Evolutionary conservation across 148 eudicot genomes (phyloP).

Genomic region (Dysphania ambrosioides): DNA sequence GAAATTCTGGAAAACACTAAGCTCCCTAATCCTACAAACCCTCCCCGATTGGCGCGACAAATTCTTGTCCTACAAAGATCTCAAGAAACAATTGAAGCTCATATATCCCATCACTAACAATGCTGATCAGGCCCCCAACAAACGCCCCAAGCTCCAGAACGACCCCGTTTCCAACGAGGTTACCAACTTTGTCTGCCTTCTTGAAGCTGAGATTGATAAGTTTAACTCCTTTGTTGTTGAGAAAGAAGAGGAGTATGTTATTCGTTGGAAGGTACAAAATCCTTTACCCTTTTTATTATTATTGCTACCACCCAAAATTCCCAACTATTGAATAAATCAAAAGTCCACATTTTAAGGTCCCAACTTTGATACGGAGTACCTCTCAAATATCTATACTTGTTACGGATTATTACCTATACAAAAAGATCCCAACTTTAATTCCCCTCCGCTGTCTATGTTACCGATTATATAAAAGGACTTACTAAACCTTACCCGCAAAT

Average conservation of each 20-base stretch:
- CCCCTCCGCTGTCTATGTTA: no score
- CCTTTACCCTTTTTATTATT: no score
- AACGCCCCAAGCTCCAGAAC: constrained; percentile 41
- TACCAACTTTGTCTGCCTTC: constrained; percentile 43
- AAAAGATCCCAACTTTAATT: no score
- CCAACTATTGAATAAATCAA: no score
- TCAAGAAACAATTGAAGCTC: constrained; percentile 56
- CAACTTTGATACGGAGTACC: no score
- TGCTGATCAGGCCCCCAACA: constrained; percentile 18
- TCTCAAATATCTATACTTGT: no score
- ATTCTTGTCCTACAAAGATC: constrained; percentile 64
- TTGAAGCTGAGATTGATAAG: constrained; percentile 63
- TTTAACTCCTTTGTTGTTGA: constrained; percentile 61
- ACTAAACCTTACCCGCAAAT: no score
- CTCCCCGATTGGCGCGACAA: constrained; percentile 77
- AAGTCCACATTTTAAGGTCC: no score
- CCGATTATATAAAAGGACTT: no score
- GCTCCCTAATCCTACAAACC: constrained; percentile 47
- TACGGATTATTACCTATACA: no score
- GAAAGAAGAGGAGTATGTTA: constrained; percentile 64
- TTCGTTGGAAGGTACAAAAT: constrained; percentile 67
- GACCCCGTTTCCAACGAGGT: constrained; percentile 37
- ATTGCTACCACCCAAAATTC: no score
- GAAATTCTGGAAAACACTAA: constrained; percentile 65
- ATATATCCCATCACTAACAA: constrained; percentile 37